phyloP scores from a whole-genome alignment of 2,329 filamentous ascomycete species.

The Fusarium tricinctum region DNA sequence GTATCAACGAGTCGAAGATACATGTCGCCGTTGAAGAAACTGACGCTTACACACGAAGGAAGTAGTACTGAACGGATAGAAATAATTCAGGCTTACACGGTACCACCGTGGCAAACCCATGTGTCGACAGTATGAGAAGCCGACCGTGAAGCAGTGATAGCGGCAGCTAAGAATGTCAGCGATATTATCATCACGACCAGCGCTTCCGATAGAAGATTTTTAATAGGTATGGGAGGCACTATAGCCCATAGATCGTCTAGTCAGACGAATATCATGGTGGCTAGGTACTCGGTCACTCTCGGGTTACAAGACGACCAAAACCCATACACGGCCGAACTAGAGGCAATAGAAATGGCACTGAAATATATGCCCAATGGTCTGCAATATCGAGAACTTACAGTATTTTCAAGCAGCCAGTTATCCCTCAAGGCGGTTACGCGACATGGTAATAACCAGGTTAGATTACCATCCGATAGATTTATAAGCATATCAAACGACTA shows the following conservation, averaged over 20 bases:
- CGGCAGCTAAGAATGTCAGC: not conserved
- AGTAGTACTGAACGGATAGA: not conserved
- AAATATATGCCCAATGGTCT: conserved; percentile 23
- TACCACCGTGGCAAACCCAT: not conserved
- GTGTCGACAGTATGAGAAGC: not conserved
- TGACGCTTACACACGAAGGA: not conserved
- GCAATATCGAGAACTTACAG: conserved; percentile 10
- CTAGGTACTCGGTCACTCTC: conserved; percentile 28
- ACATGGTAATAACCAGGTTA: no score
- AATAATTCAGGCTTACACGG: not conserved
- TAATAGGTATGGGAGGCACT: not conserved
- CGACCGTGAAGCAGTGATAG: not conserved
- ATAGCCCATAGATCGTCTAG: conserved; percentile 6
- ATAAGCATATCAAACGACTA: no score
- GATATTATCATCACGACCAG: conserved; percentile 1
- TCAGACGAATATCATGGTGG: conserved; percentile 2
- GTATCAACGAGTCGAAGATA: not conserved
- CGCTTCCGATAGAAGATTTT: not conserved
- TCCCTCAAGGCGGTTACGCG: conserved; percentile 23
- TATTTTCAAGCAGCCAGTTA: conserved; percentile 28
- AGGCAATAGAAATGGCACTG: conserved; percentile 20
- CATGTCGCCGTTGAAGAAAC: not conserved
- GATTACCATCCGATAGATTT: no score
- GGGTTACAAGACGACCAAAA: conserved; percentile 34
- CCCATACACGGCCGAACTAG: conserved; percentile 31